These are phyloP conservation scores for Russula compacta DNA, from an alignment of 768 basidiomycete genomes.

Conservation along the genomic window DNA sequence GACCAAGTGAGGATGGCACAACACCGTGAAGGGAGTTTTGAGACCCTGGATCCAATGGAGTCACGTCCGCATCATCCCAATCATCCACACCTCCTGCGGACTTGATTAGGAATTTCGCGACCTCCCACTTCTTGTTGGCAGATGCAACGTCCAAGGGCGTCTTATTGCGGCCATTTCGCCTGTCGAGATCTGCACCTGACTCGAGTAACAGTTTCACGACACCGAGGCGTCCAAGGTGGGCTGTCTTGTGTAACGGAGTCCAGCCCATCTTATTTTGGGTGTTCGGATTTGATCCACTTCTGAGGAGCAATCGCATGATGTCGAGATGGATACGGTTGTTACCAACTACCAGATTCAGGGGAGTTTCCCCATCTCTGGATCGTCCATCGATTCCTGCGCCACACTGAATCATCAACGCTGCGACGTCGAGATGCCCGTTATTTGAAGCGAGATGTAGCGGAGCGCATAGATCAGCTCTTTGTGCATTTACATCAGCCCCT, in stretches of 20 bases:
- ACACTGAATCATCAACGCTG: not conserved
- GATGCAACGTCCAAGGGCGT: not conserved
- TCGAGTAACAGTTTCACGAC: not conserved
- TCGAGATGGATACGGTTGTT: not conserved
- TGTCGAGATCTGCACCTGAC: not conserved
- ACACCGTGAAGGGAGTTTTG: not conserved
- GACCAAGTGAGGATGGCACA: not conserved
- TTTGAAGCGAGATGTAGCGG: not conserved
- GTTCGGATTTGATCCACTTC: not conserved
- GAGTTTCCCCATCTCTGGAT: not conserved
- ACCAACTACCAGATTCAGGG: not conserved
- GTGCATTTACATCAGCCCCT: not conserved
- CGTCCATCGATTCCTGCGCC: not conserved
- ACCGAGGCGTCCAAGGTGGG: not conserved
- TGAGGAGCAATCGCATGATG: not conserved
- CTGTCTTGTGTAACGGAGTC: not conserved
- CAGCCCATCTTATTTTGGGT: not conserved
- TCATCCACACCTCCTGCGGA: too few species aligned
- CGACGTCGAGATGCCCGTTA: not conserved
- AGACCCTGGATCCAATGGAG: not conserved
- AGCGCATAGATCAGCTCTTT: not conserved
- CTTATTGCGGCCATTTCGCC: too few species aligned
- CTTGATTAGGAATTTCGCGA: not conserved
- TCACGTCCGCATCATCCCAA: too few species aligned
- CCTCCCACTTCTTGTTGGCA: not conserved